phyloP scores from a whole-genome alignment of 345 rosid genomes.

The Cardamine chenopodiifolia region DNA sequence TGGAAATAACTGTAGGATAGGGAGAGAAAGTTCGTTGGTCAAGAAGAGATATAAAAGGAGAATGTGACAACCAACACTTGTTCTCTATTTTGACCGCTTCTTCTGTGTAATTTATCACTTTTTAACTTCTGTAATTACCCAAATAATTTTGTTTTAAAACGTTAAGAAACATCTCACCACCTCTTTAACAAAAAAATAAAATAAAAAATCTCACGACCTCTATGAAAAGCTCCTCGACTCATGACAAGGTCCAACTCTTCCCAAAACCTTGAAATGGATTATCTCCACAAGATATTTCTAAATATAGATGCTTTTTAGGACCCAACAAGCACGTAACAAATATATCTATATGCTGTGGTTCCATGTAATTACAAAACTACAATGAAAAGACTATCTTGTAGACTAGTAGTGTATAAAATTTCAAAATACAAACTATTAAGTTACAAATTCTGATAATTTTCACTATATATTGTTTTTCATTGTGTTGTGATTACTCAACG shows the following conservation, averaged over 20 bases:
- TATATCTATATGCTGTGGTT: too few relatives aligned
- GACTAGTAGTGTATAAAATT: too few relatives aligned
- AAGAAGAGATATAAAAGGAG: slow-evolving; percentile 38
- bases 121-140: neutral
- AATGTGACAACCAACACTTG: slow-evolving; percentile 9
- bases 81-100: slow-evolving; percentile 27
- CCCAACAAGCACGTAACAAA: too few relatives aligned
- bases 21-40: slow-evolving; percentile 29
- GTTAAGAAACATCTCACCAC: neutral
- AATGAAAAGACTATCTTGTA: too few relatives aligned
- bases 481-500: too few relatives aligned
- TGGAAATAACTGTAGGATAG: slow-evolving; percentile 21
- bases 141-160: neutral
- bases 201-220: neutral
- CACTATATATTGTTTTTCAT: too few relatives aligned
- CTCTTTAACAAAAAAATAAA: neutral
- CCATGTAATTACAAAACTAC: too few relatives aligned
- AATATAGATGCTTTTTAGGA: too few relatives aligned
- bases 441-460: too few relatives aligned
- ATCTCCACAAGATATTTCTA: too few relatives aligned
- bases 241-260: neutral
- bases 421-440: too few relatives aligned
- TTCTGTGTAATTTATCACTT: neutral
- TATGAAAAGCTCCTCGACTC: neutral
- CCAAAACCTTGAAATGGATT: neutral